Base-by-base conservation (phyloP, 768 basidiomycete genomes). In the Pleurotus salmoneostramineus region DNA sequence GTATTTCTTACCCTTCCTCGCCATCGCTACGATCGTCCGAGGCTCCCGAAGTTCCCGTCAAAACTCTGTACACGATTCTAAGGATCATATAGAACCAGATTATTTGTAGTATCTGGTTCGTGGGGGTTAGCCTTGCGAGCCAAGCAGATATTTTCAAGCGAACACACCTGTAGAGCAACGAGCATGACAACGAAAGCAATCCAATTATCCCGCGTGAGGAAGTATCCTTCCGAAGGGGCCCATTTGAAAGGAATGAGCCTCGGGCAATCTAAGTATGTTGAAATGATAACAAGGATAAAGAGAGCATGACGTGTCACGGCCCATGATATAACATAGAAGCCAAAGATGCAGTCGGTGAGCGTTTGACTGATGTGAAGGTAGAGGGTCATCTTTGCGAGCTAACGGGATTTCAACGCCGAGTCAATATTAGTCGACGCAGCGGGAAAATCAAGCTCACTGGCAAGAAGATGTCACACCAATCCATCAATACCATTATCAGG, bases 361-460 rank as follows among this genome's bases (percentile, higher is more conserved):
- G 81, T 71, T 62, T 83, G 81, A 35, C 78, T 72, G 43, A 87
- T 70, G 12, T 76, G 75, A n/a, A 95, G 76, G 71, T 98, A 99
- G 57, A 88, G 87, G 61, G 91, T 72, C 91, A 98, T 96, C 72
- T 99, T 99, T 7, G 94, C 96, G 61, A 91, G 69, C 93, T 96
- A 60, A 37, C 60, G 17, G 46, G 50, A 44, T 52, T 49, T 42
- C 33, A 55, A 10, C 48, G 36, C 46, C 35, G 14, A 50, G 43
- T 31, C 37, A 52, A 14, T 50, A 44, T 5, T 15, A 14, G 21
- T 17, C 8, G 21, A 54, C 57, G n/a, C 12, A 54, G 48, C 40
- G 36, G 44, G 21, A 33, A 34, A 42, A 6, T 40, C 6, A 5
- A 14, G 83, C 92, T 66, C 67, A 95, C 95, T 2, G 95, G 91